Evolutionary conservation across 2,329 filamentous ascomycete species (phyloP).

Genomic region (Ophiocordyceps camponoti-leonardi): DNA sequence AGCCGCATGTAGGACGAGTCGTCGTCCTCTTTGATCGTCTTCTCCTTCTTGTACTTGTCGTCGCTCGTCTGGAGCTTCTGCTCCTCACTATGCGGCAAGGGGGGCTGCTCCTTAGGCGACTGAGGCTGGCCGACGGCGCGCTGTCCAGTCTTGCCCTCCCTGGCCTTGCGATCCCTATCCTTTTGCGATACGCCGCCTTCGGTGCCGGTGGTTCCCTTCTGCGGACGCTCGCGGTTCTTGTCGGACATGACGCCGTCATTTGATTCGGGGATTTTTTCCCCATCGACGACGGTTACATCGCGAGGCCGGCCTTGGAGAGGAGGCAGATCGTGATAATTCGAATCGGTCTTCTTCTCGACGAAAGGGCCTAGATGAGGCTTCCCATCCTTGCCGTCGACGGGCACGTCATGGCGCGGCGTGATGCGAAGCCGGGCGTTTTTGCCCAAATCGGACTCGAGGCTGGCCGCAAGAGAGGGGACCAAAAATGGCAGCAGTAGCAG

Average conservation of each 20-base stretch:
- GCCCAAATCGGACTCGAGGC: conserved; percentile 17
- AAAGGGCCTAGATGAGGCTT: conserved; percentile 81
- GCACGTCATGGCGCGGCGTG: conserved; percentile 19
- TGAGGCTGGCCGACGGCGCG: conserved; percentile 61
- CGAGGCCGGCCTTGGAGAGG: conserved; percentile 30
- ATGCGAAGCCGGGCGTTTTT: conserved; percentile 11
- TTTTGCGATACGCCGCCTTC: conserved; percentile 83
- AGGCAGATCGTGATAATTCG: conserved; percentile 21
- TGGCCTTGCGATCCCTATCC: conserved; percentile 53
- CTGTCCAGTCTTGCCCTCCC: conserved; percentile 47
- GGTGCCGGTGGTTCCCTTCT: conserved; percentile 74
- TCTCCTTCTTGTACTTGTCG: conserved; percentile 21
- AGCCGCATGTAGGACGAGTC: conserved; percentile 18
- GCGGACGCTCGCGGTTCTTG: conserved; percentile 55
- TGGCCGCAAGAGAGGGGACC: conserved; percentile 34
- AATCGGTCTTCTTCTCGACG: conserved; percentile 35
- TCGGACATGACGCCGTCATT: conserved; percentile 90
- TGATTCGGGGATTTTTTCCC: conserved; percentile 41
- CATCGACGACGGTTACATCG: conserved; percentile 37
- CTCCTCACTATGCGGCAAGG: conserved; percentile 65
- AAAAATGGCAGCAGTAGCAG: conserved; percentile 38
- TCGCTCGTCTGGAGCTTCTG: conserved; percentile 38
- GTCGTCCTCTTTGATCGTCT: conserved; percentile 20
- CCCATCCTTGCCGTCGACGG: conserved; percentile 79
- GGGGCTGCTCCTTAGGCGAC: conserved; percentile 70